Percentiles rank a stretch among this genome's conserved stretches.
phyloP scores from a whole-genome alignment of 495 filamentous ascomycete species.

The Glonium stellatum region DNA sequence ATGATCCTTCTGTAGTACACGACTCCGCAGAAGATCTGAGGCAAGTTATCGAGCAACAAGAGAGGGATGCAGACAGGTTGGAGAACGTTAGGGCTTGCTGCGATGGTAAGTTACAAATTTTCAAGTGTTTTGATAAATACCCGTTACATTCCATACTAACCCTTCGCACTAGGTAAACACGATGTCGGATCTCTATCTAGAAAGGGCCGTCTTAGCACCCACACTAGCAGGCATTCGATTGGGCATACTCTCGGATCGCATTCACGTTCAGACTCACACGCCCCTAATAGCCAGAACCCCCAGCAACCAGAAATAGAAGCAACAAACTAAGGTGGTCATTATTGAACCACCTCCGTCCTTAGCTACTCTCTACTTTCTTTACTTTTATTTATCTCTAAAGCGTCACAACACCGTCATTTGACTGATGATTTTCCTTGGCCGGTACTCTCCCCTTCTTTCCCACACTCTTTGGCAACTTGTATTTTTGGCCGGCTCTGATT shows the following conservation, averaged over 20 bases:
- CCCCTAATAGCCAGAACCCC: background rate
- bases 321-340: constrained; percentile 5
- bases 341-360: constrained; percentile 6
- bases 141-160: constrained; percentile 3
- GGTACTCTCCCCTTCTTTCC: too few species aligned
- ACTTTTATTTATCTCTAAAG: constrained; percentile 3
- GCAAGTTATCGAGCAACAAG: constrained; percentile 59
- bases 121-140: background rate
- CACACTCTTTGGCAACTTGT: background rate
- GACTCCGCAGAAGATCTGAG: constrained; percentile 77
- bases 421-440: background rate
- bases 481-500: background rate
- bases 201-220: constrained; percentile 16
- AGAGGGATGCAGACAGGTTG: constrained; percentile 63
- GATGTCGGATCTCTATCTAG: constrained; percentile 51
- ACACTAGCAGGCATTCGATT: constrained; percentile 13
- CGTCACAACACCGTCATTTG: background rate
- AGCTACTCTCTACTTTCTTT: constrained; percentile 3
- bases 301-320: constrained; percentile 13
- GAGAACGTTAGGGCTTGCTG: constrained; percentile 97
- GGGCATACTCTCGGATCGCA: constrained; percentile 16
- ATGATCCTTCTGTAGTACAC: constrained; percentile 62
- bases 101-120: constrained; percentile 61
- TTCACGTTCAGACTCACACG: constrained; percentile 11
- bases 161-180: constrained; percentile 57